Base-by-base conservation (phyloP, 2,329 filamentous ascomycete genomes). In the Seiridium unicorne region DNA sequence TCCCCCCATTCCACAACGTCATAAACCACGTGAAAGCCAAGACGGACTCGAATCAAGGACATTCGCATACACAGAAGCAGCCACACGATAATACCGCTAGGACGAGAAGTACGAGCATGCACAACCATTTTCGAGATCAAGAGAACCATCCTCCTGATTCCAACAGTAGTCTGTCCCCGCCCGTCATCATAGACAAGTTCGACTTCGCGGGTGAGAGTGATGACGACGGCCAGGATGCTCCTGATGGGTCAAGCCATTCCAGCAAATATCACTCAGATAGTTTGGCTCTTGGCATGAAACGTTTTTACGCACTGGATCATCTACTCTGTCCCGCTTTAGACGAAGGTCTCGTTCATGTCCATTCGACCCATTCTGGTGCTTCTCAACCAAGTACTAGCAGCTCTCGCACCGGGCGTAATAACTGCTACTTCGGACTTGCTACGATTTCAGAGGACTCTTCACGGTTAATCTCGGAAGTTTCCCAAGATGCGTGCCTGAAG, bases 21-120 rank as follows among this genome's bases (percentile, higher is more conserved):
- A 58, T 64, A 48, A 62, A 60, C 1, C 61, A 64, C 36, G 66
- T 67, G 18, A 26, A 26, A 40, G 49, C 57, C 7, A 53, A 51
- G 9, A 26, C 18, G 2, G 18, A 26, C 18, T 26, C 18, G 18
- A 26, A 26, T 26, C 18, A 26, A 26, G 18, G 18, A 26, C 18
- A 26, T 26, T 26, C 18, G 18, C 18, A 26, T 26, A 26, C 18
- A 26, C 18, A 26, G 18, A 26, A 26, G 18, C 18, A 26, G 18
- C 18, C 18, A 26, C 18, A 26, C 18, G 18, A 26, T 26, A 26
- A 26, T 26, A 26, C 18, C 18, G 18, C 18, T 26, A 26, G 18
- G 18, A 26, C 18, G 18, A 26, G 18, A 26, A 26, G 18, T 26
- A 26, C 18, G 18, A 26, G 18, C 18, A 26, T 26, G 18, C 2